phyloP scores from a whole-genome alignment of 768 basidiomycete species.

The Amanita rubescens region DNA sequence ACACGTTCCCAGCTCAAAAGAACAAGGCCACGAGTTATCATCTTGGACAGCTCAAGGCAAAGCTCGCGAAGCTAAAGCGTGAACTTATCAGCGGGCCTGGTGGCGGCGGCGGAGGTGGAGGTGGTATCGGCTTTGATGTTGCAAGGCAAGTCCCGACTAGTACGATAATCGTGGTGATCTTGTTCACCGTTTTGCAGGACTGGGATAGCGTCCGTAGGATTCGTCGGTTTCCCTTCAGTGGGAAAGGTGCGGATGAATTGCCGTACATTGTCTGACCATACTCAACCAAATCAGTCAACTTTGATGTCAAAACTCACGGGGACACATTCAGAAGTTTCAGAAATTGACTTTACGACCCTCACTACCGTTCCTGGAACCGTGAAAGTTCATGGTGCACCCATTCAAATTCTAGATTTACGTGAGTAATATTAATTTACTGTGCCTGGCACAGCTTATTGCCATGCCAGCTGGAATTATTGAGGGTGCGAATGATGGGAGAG shows the following conservation, averaged over 20 bases:
- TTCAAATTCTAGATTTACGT: conserved; percentile 93
- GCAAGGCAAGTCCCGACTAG: conserved; percentile 39
- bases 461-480: conserved; percentile 89
- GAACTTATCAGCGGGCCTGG: conserved; percentile 80
- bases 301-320: conserved; percentile 96
- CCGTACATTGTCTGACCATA: background rate
- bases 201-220: conserved; percentile 95
- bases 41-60: conserved; percentile 94
- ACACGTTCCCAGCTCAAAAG: conserved; percentile 66
- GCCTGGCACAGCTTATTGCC: background rate
- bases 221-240: conserved; percentile 89
- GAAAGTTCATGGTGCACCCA: conserved; percentile 92
- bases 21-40: conserved; percentile 97
- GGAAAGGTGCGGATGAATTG: conserved; percentile 58
- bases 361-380: conserved; percentile 94
- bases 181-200: conserved; percentile 42
- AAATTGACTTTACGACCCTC: conserved; percentile 94
- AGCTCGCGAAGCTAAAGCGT: conserved; percentile 92
- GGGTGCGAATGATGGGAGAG: conserved; percentile 93
- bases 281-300: conserved; percentile 51
- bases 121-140: conserved; percentile 94
- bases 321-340: conserved; percentile 92
- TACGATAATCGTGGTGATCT: background rate
- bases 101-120: conserved; percentile 80
- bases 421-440: conserved; percentile 21